Evolutionary conservation across 2,329 filamentous ascomycete species (phyloP), one percentile per base, ranked within the genome.

Genomic region (Ophiocordyceps camponoti-leonardi): DNA sequence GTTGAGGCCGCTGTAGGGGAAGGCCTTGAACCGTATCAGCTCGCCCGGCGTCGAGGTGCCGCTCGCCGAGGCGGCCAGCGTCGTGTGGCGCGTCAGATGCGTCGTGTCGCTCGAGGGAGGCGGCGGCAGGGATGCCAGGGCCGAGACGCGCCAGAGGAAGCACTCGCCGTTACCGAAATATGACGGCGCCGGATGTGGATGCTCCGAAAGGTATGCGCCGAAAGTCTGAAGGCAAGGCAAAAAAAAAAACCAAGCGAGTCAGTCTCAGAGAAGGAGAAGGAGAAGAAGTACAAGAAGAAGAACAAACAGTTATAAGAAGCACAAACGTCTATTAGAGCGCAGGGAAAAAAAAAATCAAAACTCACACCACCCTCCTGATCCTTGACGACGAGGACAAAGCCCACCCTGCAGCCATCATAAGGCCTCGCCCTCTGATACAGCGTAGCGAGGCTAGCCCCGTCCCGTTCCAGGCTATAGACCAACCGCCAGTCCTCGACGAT

Each of bases 111-210:
- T 64, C 5, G 72, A 75, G 0, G 69, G 69, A 6, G 71, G 71
- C 2, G 65, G 68, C 3, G 71, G 65, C 1, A 73, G 60, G 35
- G 69, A 75, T 8, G 73, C 69, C 26, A 80, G 58, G 14, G 70
- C 69, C 1, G 76, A 79, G 30, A 77, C 74, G 18, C 79, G 62
- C 58, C 76, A 81, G 49, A 81, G 73, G 43, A 82, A 98, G 64
- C 90, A 96, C 63, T 98, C 92, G 55, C 92, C 92, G 13, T 86
- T 95, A 56, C 92, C 92, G 61, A 85, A 98, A 68, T 94, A 98
- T 51, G 88, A 83, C 2, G 86, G 66, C 1, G 78, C 70, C 0
- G 86, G 85, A 53, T 83, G 84, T 12, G 90, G 88, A 44, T 83
- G 72, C 60, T 98, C 90, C 45, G 86, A 93, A 45, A 96, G 77